A percentile compares a stretch with the other conserved stretches of the same genome.
Evolutionary conservation across 371 early-diverging fungal species (phyloP).

Genomic region (Ordospora pajunii): DNA sequence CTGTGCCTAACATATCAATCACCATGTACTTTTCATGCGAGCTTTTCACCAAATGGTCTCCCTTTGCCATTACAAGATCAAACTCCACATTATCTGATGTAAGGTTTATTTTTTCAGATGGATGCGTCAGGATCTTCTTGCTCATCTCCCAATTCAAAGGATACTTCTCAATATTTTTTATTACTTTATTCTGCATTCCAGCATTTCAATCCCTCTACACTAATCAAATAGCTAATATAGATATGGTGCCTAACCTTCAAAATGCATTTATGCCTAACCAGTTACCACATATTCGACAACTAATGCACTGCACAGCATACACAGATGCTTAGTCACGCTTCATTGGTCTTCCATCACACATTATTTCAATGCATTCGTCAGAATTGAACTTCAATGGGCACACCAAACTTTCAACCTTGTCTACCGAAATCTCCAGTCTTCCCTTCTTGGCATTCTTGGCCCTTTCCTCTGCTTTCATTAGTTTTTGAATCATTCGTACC

Average conservation of each 20-base stretch:
- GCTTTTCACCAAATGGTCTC: conserved; percentile 28
- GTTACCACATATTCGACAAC: too few relatives aligned
- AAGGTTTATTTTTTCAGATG: conserved; percentile 11
- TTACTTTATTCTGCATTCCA: too few relatives aligned
- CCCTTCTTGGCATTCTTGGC: not conserved
- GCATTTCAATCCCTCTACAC: too few relatives aligned
- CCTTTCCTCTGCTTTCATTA: not conserved
- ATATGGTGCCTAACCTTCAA: too few relatives aligned
- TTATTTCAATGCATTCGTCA: conserved; percentile 1
- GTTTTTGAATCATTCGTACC: not conserved
- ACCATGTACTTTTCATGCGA: conserved; percentile 30
- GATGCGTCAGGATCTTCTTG: conserved; percentile 39
- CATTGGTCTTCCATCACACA: not conserved
- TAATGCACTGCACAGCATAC: too few relatives aligned
- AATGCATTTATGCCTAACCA: too few relatives aligned
- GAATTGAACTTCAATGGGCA: not conserved
- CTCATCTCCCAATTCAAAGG: conserved; percentile 7
- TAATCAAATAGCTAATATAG: too few relatives aligned
- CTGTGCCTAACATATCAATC: conserved; percentile 68
- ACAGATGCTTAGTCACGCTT: too few relatives aligned
- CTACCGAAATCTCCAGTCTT: not conserved
- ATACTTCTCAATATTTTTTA: not conserved
- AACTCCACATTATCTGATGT: conserved; percentile 32
- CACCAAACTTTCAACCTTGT: not conserved
- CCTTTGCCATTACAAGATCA: conserved; percentile 33